Percentiles rank a stretch among this genome's conserved stretches.
phyloP scores from a whole-genome alignment of 169 alveolate genomes.

The Cryptosporidium tyzzeri region DNA sequence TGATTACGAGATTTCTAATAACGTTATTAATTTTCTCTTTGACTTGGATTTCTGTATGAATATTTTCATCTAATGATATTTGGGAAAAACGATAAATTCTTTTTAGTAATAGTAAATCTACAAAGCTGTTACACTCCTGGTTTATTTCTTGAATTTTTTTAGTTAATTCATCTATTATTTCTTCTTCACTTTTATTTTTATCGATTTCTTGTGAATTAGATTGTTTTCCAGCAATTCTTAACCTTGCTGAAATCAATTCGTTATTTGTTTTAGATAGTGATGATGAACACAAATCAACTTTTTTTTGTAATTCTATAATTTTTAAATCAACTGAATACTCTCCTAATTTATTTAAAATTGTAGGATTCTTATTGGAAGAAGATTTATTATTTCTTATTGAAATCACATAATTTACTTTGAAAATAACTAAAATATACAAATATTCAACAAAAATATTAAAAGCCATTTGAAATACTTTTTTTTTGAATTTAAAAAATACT shows the following conservation, averaged over 20 bases:
- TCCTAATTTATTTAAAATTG: constrained; percentile 16
- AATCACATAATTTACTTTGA: neutral
- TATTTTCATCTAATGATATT: neutral
- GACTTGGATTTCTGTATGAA: neutral
- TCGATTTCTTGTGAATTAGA: neutral
- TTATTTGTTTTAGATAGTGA: neutral
- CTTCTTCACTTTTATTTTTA: neutral
- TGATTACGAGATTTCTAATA: constrained; percentile 1
- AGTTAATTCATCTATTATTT: neutral
- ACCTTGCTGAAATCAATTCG: constrained; percentile 1
- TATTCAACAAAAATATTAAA: constrained; percentile 1
- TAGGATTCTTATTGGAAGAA: neutral
- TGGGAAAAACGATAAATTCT: constrained; percentile 2
- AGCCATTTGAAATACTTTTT: neutral
- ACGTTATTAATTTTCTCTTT: neutral
- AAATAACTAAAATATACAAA: neutral
- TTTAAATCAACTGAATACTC: constrained; percentile 5
- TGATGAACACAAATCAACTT: constrained; percentile 29
- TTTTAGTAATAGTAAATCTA: constrained; percentile 19
- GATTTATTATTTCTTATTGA: neutral
- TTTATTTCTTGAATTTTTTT: neutral
- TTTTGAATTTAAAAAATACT: neutral
- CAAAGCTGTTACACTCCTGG: constrained; percentile 12
- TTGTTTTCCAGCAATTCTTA: neutral
- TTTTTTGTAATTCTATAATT: constrained; percentile 27